Base-by-base conservation (phyloP, 768 basidiomycete species). In the Pleurotus platypus region DNA sequence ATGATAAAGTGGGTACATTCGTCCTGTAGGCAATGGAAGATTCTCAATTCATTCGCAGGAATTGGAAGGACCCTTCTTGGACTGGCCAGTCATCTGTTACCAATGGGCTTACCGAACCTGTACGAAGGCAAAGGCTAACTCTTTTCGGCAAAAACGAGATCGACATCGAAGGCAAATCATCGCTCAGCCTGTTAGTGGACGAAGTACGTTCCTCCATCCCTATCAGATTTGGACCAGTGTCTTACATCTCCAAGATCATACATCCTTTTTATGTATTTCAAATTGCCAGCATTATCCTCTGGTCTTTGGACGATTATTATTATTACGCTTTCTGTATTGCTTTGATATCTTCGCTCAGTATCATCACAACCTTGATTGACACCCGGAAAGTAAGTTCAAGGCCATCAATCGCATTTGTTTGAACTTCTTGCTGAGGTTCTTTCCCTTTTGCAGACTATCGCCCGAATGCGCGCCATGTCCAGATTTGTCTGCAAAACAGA, bases 251-350 rank as follows among this genome's bases (percentile, higher is more conserved):
- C 46, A 77, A 54, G 93, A 84, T 97, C 46, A 88, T 98, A 39
- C 96, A 98, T 67, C 97, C 97, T 0, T 98, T 98, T 72, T 98
- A 98, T 67, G 89, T 99, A 55, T 99, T 99, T 67, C 97, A 99
- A 79, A 87, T 98, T 62, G 93, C 93, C 49, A 97, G 94, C 62
- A 90, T 98, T 62, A 75, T 91, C 39, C 74, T 99, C 5, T 99
- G 97, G 97, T 89, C 90, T 1, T 64, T 98, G 53, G 97, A 99
- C 62, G 83, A 98, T 68, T 99, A 98, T 66, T 94, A 89, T 63
- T 98, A 98, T 66, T 98, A 98, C 69, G 96, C 95, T 9, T 96
- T 95, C 63, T 97, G 94, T 64, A 99, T 98, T 63, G 92, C 86
- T 26, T 75, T 97, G 42, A 98, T 99, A 64, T 94, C 92, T 35